These are phyloP conservation scores for Ophiocordyceps camponoti-rufipedis DNA, from an alignment of 2,329 filamentous ascomycete species.

Conservation along the genomic window DNA sequence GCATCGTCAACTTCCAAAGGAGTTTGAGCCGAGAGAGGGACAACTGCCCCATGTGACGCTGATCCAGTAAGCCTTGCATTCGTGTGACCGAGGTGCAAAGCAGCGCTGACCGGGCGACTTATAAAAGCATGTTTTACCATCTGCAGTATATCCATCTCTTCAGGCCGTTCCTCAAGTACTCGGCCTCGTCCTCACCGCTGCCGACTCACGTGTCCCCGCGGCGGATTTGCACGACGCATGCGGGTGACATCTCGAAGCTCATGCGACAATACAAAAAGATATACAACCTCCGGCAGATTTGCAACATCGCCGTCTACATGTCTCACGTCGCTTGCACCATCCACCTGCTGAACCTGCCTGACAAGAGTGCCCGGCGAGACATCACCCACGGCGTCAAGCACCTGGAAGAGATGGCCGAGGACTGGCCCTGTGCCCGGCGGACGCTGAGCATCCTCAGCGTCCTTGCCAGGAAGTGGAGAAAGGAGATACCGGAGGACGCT, in stretches of 20 bases:
- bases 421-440: slow-evolving; percentile 78
- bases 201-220: slow-evolving; percentile 78
- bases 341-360: slow-evolving; percentile 79
- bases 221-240: slow-evolving; percentile 79
- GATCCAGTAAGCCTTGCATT: slow-evolving; percentile 52
- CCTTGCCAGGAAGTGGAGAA: slow-evolving; percentile 74
- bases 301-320: slow-evolving; percentile 93
- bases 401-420: slow-evolving; percentile 86
- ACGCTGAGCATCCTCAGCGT: slow-evolving; percentile 74
- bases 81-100: not conserved
- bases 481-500: slow-evolving; percentile 74
- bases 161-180: slow-evolving; percentile 85
- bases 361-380: slow-evolving; percentile 78
- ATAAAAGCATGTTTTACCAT: slow-evolving; percentile 82
- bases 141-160: slow-evolving; percentile 91
- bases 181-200: slow-evolving; percentile 60
- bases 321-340: slow-evolving; percentile 88
- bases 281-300: slow-evolving; percentile 82
- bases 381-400: slow-evolving; percentile 83
- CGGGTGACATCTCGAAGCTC: slow-evolving; percentile 79
- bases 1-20: slow-evolving; percentile 65
- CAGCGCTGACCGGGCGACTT: not conserved
- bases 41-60: slow-evolving; percentile 66
- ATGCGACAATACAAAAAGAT: slow-evolving; percentile 85
- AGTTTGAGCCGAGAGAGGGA: slow-evolving; percentile 78